phyloP scores from a whole-genome alignment of 495 filamentous ascomycete species.

The Penicillium herquei region DNA sequence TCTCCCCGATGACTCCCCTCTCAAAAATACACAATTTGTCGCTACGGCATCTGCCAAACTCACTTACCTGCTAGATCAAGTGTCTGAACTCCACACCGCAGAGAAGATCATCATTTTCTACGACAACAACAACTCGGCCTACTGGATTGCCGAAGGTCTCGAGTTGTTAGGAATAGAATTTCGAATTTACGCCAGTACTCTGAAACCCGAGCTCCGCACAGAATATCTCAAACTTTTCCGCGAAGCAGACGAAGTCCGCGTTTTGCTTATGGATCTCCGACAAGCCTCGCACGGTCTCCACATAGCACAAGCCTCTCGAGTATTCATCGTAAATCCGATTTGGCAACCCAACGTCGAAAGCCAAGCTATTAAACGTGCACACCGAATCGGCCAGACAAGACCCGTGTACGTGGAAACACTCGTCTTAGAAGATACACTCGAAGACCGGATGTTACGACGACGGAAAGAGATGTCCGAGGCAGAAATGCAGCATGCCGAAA shows the following conservation, averaged over 20 bases:
- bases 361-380: constrained; percentile 88
- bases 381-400: constrained; percentile 80
- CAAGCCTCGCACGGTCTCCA: constrained; percentile 88
- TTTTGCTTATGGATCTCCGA: constrained; percentile 85
- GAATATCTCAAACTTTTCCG: constrained; percentile 80
- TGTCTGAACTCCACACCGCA: constrained; percentile 59
- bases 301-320: constrained; percentile 73
- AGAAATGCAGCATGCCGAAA: constrained; percentile 67
- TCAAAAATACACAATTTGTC: constrained; percentile 62
- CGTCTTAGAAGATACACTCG: constrained; percentile 75
- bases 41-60: constrained; percentile 86
- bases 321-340: constrained; percentile 91
- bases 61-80: constrained; percentile 74
- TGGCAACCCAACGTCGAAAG: constrained; percentile 83
- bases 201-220: constrained; percentile 58
- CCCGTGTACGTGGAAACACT: constrained; percentile 86
- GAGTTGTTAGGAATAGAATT: constrained; percentile 74
- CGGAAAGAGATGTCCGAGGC: constrained; percentile 72
- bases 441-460: constrained; percentile 78
- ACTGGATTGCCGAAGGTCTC: constrained; percentile 76
- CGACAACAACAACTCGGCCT: constrained; percentile 81
- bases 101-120: constrained; percentile 96
- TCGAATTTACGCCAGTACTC: constrained; percentile 77
- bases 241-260: constrained; percentile 57
- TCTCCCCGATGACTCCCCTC: constrained; percentile 47